A percentile compares a stretch with the other conserved stretches of the same genome.
These are phyloP conservation scores for Moesziomyces aphidis DNA, from an alignment of 1,284 basidiomycete genomes.

Conservation along the genomic window DNA sequence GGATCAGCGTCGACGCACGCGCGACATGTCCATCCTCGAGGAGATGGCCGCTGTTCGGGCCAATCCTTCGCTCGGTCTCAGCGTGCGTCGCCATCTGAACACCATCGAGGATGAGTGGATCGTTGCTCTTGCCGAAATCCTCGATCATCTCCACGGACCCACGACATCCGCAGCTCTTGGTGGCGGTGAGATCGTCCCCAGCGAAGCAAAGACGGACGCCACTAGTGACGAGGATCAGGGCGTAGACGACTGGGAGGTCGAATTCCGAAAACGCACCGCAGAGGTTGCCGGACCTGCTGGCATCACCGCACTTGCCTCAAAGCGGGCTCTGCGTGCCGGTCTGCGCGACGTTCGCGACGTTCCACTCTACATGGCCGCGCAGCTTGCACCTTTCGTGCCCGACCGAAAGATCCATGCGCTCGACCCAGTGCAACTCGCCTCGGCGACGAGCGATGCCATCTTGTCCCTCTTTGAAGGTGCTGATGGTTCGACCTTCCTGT, in stretches of 20 bases:
- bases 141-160: slow-evolving; percentile 42
- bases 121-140: slow-evolving; percentile 51
- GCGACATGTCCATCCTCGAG: slow-evolving; percentile 46
- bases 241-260: slow-evolving; percentile 54
- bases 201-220: neutral
- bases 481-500: slow-evolving; percentile 20
- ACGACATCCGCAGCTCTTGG: neutral
- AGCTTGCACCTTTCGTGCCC: slow-evolving; percentile 44
- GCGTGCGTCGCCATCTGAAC: slow-evolving; percentile 31
- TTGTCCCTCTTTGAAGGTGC: slow-evolving; percentile 48
- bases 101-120: slow-evolving; percentile 56
- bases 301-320: slow-evolving; percentile 35
- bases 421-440: slow-evolving; percentile 33
- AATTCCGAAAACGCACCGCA: slow-evolving; percentile 50
- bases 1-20: slow-evolving; percentile 38
- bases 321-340: slow-evolving; percentile 11
- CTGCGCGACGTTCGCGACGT: slow-evolving; percentile 37
- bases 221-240: slow-evolving; percentile 1
- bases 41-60: slow-evolving; percentile 43
- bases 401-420: slow-evolving; percentile 49
- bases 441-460: slow-evolving; percentile 45
- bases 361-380: slow-evolving; percentile 52
- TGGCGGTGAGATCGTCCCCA: neutral
- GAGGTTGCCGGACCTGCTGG: slow-evolving; percentile 25
- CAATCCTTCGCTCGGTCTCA: slow-evolving; percentile 45